phyloP scores from a whole-genome alignment of 257 asterid genomes.

The Solanum microdontum region DNA sequence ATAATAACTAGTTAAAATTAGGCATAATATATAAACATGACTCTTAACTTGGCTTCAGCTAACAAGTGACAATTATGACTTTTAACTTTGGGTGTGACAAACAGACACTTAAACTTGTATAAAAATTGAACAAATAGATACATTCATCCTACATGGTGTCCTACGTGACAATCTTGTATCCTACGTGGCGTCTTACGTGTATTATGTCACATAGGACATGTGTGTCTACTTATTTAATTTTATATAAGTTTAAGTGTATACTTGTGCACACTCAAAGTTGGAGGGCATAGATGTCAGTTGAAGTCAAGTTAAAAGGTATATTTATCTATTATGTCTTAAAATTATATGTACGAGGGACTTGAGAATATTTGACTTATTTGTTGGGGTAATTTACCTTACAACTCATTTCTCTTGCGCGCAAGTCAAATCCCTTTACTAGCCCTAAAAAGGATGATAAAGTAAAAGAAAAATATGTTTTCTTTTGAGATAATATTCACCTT shows the following conservation, averaged over 20 bases:
- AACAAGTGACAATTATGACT: accelerated
- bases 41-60: no score
- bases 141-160: neutral
- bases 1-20: neutral
- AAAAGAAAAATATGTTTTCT: neutral
- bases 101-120: neutral
- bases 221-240: neutral
- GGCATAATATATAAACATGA: neutral
- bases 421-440: neutral
- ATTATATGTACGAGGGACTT: no score
- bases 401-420: neutral
- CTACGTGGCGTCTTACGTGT: no score
- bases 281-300: no score
- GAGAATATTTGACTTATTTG: neutral
- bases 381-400: neutral
- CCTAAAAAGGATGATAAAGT: neutral
- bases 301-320: no score
- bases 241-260: no score
- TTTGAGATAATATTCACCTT: neutral
- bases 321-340: no score
- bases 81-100: neutral
- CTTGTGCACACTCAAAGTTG: accelerated
- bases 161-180: no score
- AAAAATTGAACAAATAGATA: neutral
- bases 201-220: neutral